phyloP scores from a whole-genome alignment of 2,329 filamentous ascomycete genomes.

The Aureobasidium leucospermi region DNA sequence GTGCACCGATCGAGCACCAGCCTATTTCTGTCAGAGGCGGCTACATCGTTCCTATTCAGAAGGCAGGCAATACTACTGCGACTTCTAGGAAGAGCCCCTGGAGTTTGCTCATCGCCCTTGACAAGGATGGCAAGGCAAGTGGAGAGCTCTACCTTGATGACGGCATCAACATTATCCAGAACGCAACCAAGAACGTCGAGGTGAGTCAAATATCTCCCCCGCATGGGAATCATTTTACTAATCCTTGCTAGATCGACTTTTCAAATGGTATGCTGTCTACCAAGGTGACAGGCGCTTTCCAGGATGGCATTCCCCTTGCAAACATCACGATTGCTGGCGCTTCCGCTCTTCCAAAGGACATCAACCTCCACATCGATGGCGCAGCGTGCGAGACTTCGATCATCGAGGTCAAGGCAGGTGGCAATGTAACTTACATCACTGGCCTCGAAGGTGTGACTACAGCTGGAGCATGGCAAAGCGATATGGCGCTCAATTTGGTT shows the following conservation, averaged over 20 bases:
- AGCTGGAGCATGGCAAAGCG: neutral
- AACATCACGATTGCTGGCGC: constrained; percentile 17
- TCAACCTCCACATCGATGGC: neutral
- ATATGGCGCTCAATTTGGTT: neutral
- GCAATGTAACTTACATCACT: neutral
- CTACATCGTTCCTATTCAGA: constrained; percentile 21
- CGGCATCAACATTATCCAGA: constrained; percentile 20
- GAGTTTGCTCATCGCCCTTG: constrained; percentile 22
- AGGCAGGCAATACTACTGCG: constrained; percentile 20
- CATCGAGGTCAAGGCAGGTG: neutral
- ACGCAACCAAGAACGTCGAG: constrained; percentile 21
- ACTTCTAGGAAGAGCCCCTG: constrained; percentile 19
- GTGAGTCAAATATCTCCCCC: neutral
- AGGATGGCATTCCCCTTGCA: constrained; percentile 13
- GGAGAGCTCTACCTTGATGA: constrained; percentile 23
- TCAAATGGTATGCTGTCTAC: constrained; percentile 13
- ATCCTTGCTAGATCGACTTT: neutral
- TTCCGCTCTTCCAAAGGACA: neutral
- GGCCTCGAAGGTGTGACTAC: neutral
- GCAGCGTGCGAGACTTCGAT: neutral
- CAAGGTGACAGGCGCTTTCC: constrained; percentile 7
- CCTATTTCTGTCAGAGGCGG: constrained; percentile 21
- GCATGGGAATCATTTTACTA: neutral
- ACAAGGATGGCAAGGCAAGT: constrained; percentile 18
- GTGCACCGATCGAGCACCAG: constrained; percentile 21